phyloP scores from a whole-genome alignment of 345 rosid species.

The Capsella bursapastoris region DNA sequence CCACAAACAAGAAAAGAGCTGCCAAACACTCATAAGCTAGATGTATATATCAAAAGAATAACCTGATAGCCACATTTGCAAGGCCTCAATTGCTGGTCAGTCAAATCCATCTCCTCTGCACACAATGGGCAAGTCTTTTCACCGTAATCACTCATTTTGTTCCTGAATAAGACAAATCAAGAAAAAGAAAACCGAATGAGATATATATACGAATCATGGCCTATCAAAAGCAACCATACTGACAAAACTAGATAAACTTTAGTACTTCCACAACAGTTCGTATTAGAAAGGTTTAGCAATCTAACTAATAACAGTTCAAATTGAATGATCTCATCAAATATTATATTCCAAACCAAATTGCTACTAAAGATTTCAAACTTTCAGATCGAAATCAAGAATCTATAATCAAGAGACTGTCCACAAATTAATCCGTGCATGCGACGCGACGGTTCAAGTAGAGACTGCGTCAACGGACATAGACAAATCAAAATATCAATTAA shows the following conservation, averaged over 20 bases:
- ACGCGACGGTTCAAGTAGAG: constrained; percentile 27
- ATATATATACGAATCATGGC: constrained; percentile 1
- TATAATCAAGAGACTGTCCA: background rate
- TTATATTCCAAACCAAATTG: background rate
- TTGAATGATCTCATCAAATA: too few relatives aligned
- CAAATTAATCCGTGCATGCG: constrained; percentile 31
- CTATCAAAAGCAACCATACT: constrained; percentile 14
- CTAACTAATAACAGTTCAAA: constrained; percentile 5
- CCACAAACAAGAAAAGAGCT: background rate
- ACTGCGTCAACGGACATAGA: constrained; percentile 17
- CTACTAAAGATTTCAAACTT: constrained; percentile 46
- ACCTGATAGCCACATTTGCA: constrained; percentile 97
- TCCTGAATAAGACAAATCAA: constrained; percentile 36
- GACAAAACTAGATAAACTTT: background rate
- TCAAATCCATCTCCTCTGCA: constrained; percentile 91
- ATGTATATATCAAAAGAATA: too few relatives aligned
- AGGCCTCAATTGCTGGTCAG: constrained; percentile 94
- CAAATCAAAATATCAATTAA: background rate
- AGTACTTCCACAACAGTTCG: background rate
- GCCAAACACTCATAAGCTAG: background rate
- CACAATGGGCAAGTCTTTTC: constrained; percentile 92
- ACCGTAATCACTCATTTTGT: constrained; percentile 79
- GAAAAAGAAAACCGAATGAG: background rate
- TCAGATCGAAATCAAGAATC: constrained; percentile 14
- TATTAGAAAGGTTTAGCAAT: background rate